Evolutionary conservation across 169 alveolate genomes (phyloP).

Genomic region (Cryptosporidium bovis): DNA sequence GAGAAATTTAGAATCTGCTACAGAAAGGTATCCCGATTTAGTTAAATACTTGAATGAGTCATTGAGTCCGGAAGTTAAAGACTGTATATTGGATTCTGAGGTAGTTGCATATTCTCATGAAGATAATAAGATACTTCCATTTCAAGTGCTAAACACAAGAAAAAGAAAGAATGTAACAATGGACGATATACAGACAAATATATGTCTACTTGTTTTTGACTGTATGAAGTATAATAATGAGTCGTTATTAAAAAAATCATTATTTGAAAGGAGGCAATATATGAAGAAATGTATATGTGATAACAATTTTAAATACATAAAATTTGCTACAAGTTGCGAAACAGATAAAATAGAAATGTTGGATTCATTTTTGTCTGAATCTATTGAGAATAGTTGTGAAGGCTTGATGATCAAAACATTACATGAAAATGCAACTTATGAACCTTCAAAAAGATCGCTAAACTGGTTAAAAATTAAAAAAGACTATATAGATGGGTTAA

Average conservation of each 20-base stretch:
- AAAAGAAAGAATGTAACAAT: slow-evolving; percentile 93
- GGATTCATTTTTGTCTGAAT: slow-evolving; percentile 85
- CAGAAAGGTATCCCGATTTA: slow-evolving; percentile 92
- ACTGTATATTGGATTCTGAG: slow-evolving; percentile 95
- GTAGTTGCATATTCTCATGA: slow-evolving; percentile 95
- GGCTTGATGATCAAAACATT: slow-evolving; percentile 98
- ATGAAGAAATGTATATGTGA: slow-evolving; percentile 76
- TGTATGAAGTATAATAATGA: slow-evolving; percentile 86
- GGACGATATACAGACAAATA: slow-evolving; percentile 85
- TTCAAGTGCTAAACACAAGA: slow-evolving; percentile 93
- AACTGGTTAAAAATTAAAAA: slow-evolving; percentile 99
- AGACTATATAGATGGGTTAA: slow-evolving; percentile 95
- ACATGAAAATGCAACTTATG: slow-evolving; percentile 94
- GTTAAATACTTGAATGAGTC: slow-evolving; percentile 79
- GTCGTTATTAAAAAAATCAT: slow-evolving; percentile 81
- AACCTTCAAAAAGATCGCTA: slow-evolving; percentile 97
- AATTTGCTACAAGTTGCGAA: slow-evolving; percentile 83
- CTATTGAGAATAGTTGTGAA: slow-evolving; percentile 92
- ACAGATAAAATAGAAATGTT: slow-evolving; percentile 84
- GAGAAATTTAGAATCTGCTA: slow-evolving; percentile 94
- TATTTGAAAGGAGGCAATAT: slow-evolving; percentile 85
- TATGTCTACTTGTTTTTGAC: slow-evolving; percentile 90
- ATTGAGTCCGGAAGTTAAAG: slow-evolving; percentile 75
- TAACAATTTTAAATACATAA: slow-evolving; percentile 77
- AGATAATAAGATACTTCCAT: slow-evolving; percentile 93